Conservation (phyloP, 108 stramenopile genomes). For the Nitzschia sp. region DNA sequence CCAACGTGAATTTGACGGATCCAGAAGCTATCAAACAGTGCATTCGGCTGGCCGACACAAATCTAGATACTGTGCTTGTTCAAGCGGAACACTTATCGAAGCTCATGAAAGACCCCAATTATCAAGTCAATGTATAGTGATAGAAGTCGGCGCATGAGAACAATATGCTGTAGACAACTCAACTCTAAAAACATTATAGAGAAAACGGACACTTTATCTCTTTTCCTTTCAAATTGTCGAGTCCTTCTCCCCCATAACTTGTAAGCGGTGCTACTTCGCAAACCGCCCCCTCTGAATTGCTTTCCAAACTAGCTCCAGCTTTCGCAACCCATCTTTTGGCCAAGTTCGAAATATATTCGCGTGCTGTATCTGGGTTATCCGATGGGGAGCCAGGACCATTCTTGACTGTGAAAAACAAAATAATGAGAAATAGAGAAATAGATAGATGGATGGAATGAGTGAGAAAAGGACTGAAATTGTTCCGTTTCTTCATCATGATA, state of each 20-base stretch:
- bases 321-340: slow-evolving; percentile 66
- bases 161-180: background rate
- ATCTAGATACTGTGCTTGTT: slow-evolving; percentile 82
- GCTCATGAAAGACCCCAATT: slow-evolving; percentile 63
- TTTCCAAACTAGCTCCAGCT: slow-evolving; percentile 62
- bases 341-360: slow-evolving; percentile 58
- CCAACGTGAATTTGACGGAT: slow-evolving; percentile 55
- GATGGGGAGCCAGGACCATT: slow-evolving; percentile 76
- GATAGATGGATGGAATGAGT: too few species aligned
- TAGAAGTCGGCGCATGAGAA: background rate
- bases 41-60: slow-evolving; percentile 81
- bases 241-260: slow-evolving; percentile 80
- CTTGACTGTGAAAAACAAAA: too few species aligned
- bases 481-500: too few species aligned
- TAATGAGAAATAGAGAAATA: too few species aligned
- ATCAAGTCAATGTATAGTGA: slow-evolving; percentile 43
- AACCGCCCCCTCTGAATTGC: slow-evolving; percentile 27
- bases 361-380: slow-evolving; percentile 87
- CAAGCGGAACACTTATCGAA: slow-evolving; percentile 85
- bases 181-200: slow-evolving; percentile 29
- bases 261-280: slow-evolving; percentile 81
- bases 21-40: slow-evolving; percentile 72
- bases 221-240: slow-evolving; percentile 61
- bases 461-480: too few species aligned
- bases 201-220: slow-evolving; percentile 68